These are phyloP conservation scores for Xylaria sp. DNA, from an alignment of 495 filamentous ascomycete species.

Conservation along the genomic window DNA sequence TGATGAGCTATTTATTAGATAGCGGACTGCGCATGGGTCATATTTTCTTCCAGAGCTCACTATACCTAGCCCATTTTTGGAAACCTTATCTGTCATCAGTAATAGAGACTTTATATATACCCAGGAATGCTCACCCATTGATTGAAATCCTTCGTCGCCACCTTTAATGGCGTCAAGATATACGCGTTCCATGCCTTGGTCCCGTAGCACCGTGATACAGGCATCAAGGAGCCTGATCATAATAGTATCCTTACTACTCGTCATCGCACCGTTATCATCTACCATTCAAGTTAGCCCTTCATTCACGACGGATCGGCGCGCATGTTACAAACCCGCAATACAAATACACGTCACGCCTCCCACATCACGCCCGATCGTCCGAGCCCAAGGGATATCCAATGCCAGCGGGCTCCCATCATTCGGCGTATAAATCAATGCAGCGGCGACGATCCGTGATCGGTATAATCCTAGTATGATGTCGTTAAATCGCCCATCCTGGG, in stretches of 20 bases:
- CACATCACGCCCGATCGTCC: constrained; percentile 59
- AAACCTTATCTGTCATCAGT: constrained; percentile 46
- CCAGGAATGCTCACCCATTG: constrained; percentile 47
- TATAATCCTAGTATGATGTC: constrained; percentile 59
- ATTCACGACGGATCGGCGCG: constrained; percentile 2
- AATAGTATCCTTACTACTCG: constrained; percentile 48
- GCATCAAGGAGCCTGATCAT: constrained; percentile 56
- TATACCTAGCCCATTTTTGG: constrained; percentile 57
- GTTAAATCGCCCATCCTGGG: constrained; percentile 51
- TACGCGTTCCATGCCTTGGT: constrained; percentile 49
- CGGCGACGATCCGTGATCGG: constrained; percentile 56
- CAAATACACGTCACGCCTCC: constrained; percentile 69
- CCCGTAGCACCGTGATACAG: constrained; percentile 48
- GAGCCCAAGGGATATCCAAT: constrained; percentile 66
- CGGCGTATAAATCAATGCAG: constrained; percentile 62
- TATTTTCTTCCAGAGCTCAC: constrained; percentile 52
- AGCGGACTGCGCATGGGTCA: constrained; percentile 25
- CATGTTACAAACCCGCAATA: constrained; percentile 51
- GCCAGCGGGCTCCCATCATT: constrained; percentile 58
- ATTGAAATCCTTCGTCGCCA: constrained; percentile 52
- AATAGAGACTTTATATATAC: not conserved
- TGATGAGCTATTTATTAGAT: constrained; percentile 1
- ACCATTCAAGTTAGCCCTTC: constrained; percentile 30
- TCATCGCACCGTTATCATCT: constrained; percentile 45
- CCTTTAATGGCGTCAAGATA: constrained; percentile 55